Conservation (phyloP, 805 yeast genomes). For the Saccharomycopsis schoenii region DNA sequence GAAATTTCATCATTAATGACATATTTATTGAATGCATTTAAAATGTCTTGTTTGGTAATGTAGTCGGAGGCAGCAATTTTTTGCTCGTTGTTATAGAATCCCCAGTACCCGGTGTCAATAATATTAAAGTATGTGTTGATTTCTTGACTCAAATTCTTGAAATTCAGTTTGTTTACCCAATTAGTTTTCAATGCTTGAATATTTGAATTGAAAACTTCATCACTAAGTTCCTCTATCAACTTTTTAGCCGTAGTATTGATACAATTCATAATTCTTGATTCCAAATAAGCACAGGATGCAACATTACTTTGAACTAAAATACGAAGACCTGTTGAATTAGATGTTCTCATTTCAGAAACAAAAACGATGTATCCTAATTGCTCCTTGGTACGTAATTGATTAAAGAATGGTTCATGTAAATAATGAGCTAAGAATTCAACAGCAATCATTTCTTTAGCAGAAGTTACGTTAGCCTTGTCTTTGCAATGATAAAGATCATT, state of each 20-base stretch:
- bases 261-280: slow-evolving; percentile 65
- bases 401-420: slow-evolving; percentile 79
- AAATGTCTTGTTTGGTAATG: slow-evolving; percentile 47
- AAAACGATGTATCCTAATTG: slow-evolving; percentile 93
- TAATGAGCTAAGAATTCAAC: slow-evolving; percentile 63
- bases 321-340: slow-evolving; percentile 39
- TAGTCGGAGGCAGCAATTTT: slow-evolving; percentile 38
- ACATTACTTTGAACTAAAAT: slow-evolving; percentile 73
- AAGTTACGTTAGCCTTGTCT: neutral
- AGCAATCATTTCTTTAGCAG: slow-evolving; percentile 31
- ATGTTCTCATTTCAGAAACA: slow-evolving; percentile 43
- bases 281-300: slow-evolving; percentile 60
- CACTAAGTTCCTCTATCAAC: slow-evolving; percentile 40
- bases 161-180: slow-evolving; percentile 53
- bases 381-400: slow-evolving; percentile 83
- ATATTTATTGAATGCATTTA: slow-evolving; percentile 38
- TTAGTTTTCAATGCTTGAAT: slow-evolving; percentile 51
- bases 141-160: slow-evolving; percentile 76
- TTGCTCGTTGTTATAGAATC: slow-evolving; percentile 49
- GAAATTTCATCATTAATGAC: slow-evolving; percentile 9
- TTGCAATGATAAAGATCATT: neutral
- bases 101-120: slow-evolving; percentile 69
- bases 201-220: slow-evolving; percentile 58
- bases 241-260: slow-evolving; percentile 35
- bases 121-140: slow-evolving; percentile 51